These are phyloP conservation scores for Nannochloropsis oceanica DNA, from an alignment of 108 stramenopile genomes.

Conservation along the genomic window DNA sequence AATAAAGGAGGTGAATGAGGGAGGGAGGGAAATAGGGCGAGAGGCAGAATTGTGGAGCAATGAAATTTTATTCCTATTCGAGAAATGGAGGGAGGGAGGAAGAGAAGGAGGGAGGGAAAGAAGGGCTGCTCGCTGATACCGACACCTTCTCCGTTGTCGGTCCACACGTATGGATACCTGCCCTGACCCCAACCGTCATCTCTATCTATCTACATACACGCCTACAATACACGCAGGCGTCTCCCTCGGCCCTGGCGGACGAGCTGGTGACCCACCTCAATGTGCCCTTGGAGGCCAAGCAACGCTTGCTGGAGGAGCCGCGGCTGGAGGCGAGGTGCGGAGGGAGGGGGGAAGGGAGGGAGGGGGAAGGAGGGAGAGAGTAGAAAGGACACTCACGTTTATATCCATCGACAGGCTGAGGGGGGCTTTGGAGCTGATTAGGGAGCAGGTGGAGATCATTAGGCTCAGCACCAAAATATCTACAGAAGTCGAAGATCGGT, in stretches of 20 bases:
- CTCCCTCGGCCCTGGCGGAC: neutral
- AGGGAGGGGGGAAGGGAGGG: neutral
- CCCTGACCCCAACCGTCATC: too few relatives aligned
- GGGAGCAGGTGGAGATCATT: neutral
- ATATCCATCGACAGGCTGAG: neutral
- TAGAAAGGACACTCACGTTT: too few relatives aligned
- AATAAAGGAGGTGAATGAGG: too few relatives aligned
- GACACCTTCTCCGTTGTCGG: too few relatives aligned
- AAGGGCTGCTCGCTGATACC: too few relatives aligned
- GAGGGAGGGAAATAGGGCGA: neutral
- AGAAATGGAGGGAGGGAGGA: too few relatives aligned
- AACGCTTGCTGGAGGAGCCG: slow-evolving; percentile 5
- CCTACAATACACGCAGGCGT: neutral
- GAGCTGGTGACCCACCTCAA: neutral
- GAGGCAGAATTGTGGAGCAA: too few relatives aligned
- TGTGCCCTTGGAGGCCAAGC: neutral
- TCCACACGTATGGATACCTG: too few relatives aligned
- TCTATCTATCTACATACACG: too few relatives aligned
- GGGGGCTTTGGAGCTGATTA: neutral
- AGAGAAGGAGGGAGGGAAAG: too few relatives aligned
- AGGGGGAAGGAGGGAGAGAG: neutral
- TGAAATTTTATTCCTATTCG: too few relatives aligned
- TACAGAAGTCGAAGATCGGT: slow-evolving; percentile 1
- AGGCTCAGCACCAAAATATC: slow-evolving; percentile 13
- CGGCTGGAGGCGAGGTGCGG: neutral